Base-by-base conservation (phyloP, 1,284 basidiomycete genomes). In the Waitea zeae region DNA sequence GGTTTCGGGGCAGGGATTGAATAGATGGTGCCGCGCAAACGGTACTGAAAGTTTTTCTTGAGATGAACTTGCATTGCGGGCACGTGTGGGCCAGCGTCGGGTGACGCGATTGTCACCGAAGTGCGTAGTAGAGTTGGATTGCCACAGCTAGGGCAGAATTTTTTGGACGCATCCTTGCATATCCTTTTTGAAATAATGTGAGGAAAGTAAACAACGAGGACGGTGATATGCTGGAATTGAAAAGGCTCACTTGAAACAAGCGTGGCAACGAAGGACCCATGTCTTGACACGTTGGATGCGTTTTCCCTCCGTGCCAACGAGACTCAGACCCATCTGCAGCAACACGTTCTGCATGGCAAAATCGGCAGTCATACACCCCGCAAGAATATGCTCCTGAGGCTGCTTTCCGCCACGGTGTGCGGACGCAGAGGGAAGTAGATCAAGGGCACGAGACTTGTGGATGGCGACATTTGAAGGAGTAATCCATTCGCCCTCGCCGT, bases 271-370 rank as follows among this genome's bases (percentile, higher is more conserved):
- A 42, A 98, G 59, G 1, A 97, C 88, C 86, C 89, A 98, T 41
- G 78, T 96, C 59, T 93, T 90, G 20, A 98, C 80, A 44, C 76
- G 81, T 43, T 81, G 70, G 41, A 99, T 93, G 45, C 76, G 69
- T 58, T 81, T 87, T 5, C 95, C 95, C 44, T 92, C 88, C 13
- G 83, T 70, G 12, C 89, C 81, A n/a, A 98, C 78, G 18, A 98
- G 64, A 41, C 78, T 81, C 37, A 99, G 58, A 0, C 86, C 84
- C 84, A 98, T 95, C 52, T 96, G 92, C 36, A 99, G 58, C 39
- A 96, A 57, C 11, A 98, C 89, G 50, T 99, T 99, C 58, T 99
- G 95, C 72, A 99, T 95, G 12, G 95, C 95, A 56, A 90, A 98
- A 68, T 99, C 95, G 26, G 86, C 87, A 2, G 95, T 98, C 84